phyloP scores from a whole-genome alignment of 768 basidiomycete genomes.

The Mycena maculata region DNA sequence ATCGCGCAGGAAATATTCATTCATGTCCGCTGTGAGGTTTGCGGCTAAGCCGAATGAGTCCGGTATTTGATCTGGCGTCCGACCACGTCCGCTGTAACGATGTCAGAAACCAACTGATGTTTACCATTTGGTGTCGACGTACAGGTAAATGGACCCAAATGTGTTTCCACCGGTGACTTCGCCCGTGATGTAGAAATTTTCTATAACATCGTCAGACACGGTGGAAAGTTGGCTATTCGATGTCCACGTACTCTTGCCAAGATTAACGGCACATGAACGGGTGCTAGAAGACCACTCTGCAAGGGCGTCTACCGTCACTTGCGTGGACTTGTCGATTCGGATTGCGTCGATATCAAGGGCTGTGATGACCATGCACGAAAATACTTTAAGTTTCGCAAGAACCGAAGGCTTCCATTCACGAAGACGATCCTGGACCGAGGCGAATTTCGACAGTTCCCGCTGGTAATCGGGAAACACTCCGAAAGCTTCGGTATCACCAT shows the following conservation, averaged over 20 bases:
- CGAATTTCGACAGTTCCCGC: conserved; percentile 94
- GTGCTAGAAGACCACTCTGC: conserved; percentile 80
- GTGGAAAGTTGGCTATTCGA: too few relatives aligned
- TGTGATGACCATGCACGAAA: conserved; percentile 88
- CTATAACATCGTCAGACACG: too few relatives aligned
- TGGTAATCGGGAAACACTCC: conserved; percentile 96
- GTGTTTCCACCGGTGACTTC: conserved; percentile 96
- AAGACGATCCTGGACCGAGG: conserved; percentile 95
- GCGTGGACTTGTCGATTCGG: conserved; percentile 95
- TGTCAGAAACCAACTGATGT: conserved; percentile 3
- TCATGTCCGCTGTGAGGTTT: conserved; percentile 69
- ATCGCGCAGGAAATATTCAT: conserved; percentile 85
- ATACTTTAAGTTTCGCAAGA: conserved; percentile 79
- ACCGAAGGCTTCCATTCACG: conserved; percentile 90
- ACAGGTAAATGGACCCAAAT: conserved; percentile 90
- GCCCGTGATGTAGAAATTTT: conserved; percentile 92
- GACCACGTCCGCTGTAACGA: conserved; percentile 82
- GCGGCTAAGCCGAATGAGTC: conserved; percentile 75
- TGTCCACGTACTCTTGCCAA: conserved; percentile 86
- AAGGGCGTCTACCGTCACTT: conserved; percentile 87
- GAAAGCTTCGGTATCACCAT: conserved; percentile 97
- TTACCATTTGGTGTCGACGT: conserved; percentile 42
- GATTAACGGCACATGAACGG: conserved; percentile 73
- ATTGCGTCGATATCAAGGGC: conserved; percentile 94
- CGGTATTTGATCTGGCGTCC: conserved; percentile 79